phyloP scores from a whole-genome alignment of 2,329 filamentous ascomycete species.

The Pezicula radicicola region DNA sequence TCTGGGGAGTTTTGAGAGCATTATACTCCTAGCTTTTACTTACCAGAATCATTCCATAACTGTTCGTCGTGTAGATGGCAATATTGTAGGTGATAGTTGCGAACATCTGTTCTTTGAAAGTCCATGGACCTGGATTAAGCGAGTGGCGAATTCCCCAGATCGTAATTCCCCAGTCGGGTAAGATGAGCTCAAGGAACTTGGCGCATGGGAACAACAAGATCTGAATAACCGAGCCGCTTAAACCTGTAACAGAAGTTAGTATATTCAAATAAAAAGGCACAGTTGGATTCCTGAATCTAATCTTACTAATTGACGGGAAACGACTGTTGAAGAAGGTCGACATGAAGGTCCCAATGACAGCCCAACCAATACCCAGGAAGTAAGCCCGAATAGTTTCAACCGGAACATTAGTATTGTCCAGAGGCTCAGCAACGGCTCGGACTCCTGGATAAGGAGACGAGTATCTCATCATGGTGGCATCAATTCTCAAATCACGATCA shows the following conservation, averaged over 20 bases:
- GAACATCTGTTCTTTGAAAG: slow-evolving; percentile 18
- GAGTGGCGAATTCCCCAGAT: slow-evolving; percentile 31
- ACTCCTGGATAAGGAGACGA: slow-evolving; percentile 41
- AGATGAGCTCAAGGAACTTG: slow-evolving; percentile 35
- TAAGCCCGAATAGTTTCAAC: slow-evolving; percentile 41
- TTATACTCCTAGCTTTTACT: no score
- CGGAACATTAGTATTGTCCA: slow-evolving; percentile 33
- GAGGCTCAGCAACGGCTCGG: slow-evolving; percentile 34
- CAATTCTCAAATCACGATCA: slow-evolving; percentile 37
- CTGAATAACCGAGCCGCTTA: slow-evolving; percentile 25
- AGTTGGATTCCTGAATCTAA: no score
- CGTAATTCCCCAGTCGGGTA: slow-evolving; percentile 43
- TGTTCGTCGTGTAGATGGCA: slow-evolving; percentile 13
- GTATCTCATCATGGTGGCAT: slow-evolving; percentile 33
- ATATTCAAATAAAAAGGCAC: neutral
- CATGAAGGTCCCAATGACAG: slow-evolving; percentile 36
- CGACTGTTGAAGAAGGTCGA: slow-evolving; percentile 38
- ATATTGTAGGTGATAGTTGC: slow-evolving; percentile 15
- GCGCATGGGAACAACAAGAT: slow-evolving; percentile 42
- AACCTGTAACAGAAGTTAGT: slow-evolving; percentile 7
- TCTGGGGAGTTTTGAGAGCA: no score
- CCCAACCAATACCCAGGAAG: slow-evolving; percentile 37
- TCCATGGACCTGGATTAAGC: slow-evolving; percentile 15
- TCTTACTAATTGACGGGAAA: slow-evolving; percentile 35
- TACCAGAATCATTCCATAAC: slow-evolving; percentile 12